Evolutionary conservation across 805 yeast species (phyloP).

Genomic region (Ogataea parapolymorpha): DNA sequence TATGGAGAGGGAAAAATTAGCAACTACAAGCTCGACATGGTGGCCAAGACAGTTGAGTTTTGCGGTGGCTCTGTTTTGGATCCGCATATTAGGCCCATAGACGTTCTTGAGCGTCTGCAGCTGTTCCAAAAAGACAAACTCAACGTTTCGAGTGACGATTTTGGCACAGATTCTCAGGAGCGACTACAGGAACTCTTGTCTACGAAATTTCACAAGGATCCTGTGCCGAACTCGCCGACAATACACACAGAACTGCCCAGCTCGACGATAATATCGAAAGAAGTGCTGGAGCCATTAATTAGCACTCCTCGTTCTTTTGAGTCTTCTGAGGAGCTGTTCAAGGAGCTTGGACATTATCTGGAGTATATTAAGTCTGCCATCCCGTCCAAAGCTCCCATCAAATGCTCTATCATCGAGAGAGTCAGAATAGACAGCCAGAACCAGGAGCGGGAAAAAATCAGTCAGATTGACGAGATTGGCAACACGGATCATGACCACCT

Average conservation of each 20-base stretch:
- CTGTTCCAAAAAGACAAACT: slow-evolving; percentile 6
- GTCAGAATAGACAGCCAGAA: slow-evolving; percentile 18
- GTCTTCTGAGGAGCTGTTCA: slow-evolving; percentile 17
- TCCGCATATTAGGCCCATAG: slow-evolving; percentile 6
- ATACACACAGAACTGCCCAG: slow-evolving; percentile 9
- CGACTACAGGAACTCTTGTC: slow-evolving; percentile 4
- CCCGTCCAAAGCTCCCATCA: slow-evolving; percentile 11
- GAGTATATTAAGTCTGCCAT: slow-evolving; percentile 14
- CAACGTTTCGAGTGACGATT: background rate
- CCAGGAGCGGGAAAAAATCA: slow-evolving; percentile 3
- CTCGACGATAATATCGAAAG: slow-evolving; percentile 10
- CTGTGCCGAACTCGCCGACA: slow-evolving; percentile 8
- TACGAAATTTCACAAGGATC: slow-evolving; percentile 6
- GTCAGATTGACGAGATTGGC: background rate
- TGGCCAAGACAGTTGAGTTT: slow-evolving; percentile 17
- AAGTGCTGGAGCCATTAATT: slow-evolving; percentile 13
- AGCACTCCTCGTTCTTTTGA: slow-evolving; percentile 5
- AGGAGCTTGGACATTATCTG: slow-evolving; percentile 11
- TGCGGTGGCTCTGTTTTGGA: slow-evolving; percentile 6
- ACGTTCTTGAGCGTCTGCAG: slow-evolving; percentile 15
- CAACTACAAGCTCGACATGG: slow-evolving; percentile 26
- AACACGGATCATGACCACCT: background rate
- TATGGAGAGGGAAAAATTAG: slow-evolving; percentile 24
- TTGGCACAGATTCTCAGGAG: background rate
- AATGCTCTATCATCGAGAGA: slow-evolving; percentile 20